A percentile compares a stretch with the other conserved stretches of the same genome.
Evolutionary conservation across 441 rosid species (phyloP).

Genomic region (Pelargonium australe): DNA sequence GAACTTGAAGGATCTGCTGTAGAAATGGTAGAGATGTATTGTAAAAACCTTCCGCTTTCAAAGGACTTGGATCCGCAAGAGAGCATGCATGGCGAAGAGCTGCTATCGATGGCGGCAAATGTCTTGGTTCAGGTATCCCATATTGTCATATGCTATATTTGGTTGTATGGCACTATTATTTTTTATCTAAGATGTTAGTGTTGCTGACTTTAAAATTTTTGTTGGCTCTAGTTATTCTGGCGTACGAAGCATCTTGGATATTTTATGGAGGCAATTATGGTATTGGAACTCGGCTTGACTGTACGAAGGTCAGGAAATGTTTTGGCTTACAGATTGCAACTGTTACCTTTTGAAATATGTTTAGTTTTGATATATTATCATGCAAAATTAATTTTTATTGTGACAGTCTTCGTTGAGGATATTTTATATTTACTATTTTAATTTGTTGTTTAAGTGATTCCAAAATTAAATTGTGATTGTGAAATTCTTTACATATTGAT

Average conservation of each 20-base stretch:
- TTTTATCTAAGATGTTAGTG: slow-evolving; percentile 5
- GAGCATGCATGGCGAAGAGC: slow-evolving; percentile 94
- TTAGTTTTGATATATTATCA: slow-evolving; percentile 11
- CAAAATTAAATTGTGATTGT: slow-evolving; percentile 9
- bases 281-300: slow-evolving; percentile 85
- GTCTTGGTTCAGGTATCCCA: slow-evolving; percentile 75
- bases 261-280: slow-evolving; percentile 81
- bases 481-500: background rate
- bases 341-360: slow-evolving; percentile 10
- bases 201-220: slow-evolving; percentile 13
- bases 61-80: slow-evolving; percentile 92
- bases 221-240: slow-evolving; percentile 64
- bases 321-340: slow-evolving; percentile 15
- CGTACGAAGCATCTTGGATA: slow-evolving; percentile 68
- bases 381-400: background rate
- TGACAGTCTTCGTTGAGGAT: background rate
- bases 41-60: slow-evolving; percentile 73
- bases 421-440: background rate
- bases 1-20: slow-evolving; percentile 59
- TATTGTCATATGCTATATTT: background rate
- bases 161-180: background rate
- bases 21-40: slow-evolving; percentile 63
- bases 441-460: background rate
- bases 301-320: slow-evolving; percentile 55
- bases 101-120: slow-evolving; percentile 64